Evolutionary conservation across 129 eudicot species (phyloP), one percentile per base, ranked within the genome.

Genomic region (Escallonia rubra): DNA sequence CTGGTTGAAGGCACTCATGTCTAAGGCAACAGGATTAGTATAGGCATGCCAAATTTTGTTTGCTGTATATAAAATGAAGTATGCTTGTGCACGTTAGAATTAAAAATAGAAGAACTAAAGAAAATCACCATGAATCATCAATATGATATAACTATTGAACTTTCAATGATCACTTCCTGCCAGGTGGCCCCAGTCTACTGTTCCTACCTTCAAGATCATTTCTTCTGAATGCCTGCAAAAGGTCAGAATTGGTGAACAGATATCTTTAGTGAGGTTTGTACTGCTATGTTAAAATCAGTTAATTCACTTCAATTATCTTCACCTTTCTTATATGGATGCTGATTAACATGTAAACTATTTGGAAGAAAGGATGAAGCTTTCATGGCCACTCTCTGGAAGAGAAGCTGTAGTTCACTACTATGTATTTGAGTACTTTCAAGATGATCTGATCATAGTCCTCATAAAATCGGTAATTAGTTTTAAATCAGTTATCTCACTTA

Each of bases 331-430:
- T 23, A 43, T 62, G 60, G 56, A 73, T 79, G 53, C 72, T 92
- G 79, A 92, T 63, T 63, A 66, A 14, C 63, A 58, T 73, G 48
- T 76, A 23, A 75, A 76, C 69, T 83, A 67, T 76, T 82, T 82
- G 99, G 90, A 93, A 93, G 96, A 84, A 86, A 93, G 99, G 87
- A 84, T 85, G 92, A 93, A 89, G 90, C 74, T 89, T 80, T 82
- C 99, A 51, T 89, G 99, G 99, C 99, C 99, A 53, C 14, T 93
- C 67, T 86, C 99, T 57, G 58, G 83, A 66, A 78, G 99, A 77
- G 99, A 93, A 84, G 95, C 84, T 46, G 49, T 93, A 14, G 62
- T 84, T 11, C 96, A 89, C 81, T 86, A 57, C 67, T 87, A 78
- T 63, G 84, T 59, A 61, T 75, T 93, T 61, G 90, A 93, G 16